Base-by-base conservation (phyloP, 768 basidiomycete species). In the Infundibulicybe gibba region DNA sequence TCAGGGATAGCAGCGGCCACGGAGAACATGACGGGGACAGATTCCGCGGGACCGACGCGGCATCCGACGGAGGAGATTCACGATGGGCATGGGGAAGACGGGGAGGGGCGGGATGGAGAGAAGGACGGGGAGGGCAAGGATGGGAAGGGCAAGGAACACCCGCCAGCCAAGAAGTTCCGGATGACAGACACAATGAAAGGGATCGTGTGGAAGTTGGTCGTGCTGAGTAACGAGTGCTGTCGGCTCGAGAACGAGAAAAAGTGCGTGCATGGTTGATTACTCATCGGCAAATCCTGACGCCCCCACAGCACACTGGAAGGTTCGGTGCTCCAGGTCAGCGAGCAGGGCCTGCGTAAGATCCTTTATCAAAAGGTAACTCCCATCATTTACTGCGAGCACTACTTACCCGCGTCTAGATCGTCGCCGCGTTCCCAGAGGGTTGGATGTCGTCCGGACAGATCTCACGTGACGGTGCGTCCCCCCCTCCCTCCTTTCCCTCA, bases 391-490 rank as follows among this genome's bases (percentile, higher is more conserved):
- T 5, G 35, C 59, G 32, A 31, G 40, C 31, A n/a, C 10, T 16
- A 19, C 13, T 25, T n/a, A 9, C 34, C 37, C 6, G 20, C 11
- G 32, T 11, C 4, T 46, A 83, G 82, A 90, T 93, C 48, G 85
- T 91, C 0, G 76, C 75, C n/a, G 81, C 80, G 1, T 93, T 89
- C 64, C 90, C 90, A 0, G 72, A 83, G 0, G 87, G 87, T 11
- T 93, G 90, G 90, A 81, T 92, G 69, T 81, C 83, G 21, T 89
- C 87, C 2, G 87, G 89, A 3, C 87, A 90, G 62, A 88, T 93
- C 49, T 90, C 88, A 31, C 76, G 90, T 57, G 90, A 93, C 73
- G 87, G 89, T 90, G 43, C 32, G 54, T 38, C 25, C 25, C 25
- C 25, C 49, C 3, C 9, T 15, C 8, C 21, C 34, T 32, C 40